Evolutionary conservation across 148 eudicot genomes (phyloP).

Genomic region (Fagopyrum tataricum): DNA sequence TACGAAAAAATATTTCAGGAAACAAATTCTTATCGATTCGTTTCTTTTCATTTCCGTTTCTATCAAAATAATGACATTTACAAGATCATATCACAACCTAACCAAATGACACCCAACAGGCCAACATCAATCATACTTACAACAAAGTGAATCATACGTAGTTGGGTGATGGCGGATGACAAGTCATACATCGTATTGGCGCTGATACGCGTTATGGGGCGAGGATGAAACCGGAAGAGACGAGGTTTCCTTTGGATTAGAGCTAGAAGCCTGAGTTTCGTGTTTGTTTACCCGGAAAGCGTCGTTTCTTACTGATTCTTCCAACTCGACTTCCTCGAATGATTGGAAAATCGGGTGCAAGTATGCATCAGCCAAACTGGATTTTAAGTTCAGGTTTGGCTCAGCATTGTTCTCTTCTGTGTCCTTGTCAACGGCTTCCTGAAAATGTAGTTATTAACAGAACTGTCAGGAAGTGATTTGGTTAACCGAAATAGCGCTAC

Average conservation of each 20-base stretch:
- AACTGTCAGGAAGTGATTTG: too few relatives aligned
- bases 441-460: conserved; percentile 9
- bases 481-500: too few relatives aligned
- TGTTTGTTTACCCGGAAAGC: conserved; percentile 45
- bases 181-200: too few relatives aligned
- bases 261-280: background rate
- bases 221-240: too few relatives aligned
- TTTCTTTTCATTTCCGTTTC: background rate
- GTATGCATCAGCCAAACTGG: conserved; percentile 70
- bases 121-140: background rate
- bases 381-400: conserved; percentile 43
- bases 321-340: conserved; percentile 68
- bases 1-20: background rate
- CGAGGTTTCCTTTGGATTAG: background rate
- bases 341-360: conserved; percentile 86
- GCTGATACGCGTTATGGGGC: too few relatives aligned
- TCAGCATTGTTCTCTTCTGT: conserved; percentile 44
- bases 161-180: too few relatives aligned
- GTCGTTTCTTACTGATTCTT: conserved; percentile 41
- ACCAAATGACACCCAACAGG: background rate
- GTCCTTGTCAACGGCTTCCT: conserved; percentile 93
- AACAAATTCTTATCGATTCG: background rate
- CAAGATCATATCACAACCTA: background rate
- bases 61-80: background rate
- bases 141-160: background rate